Percentiles rank a stretch among this genome's conserved stretches.
Evolutionary conservation across 2,329 filamentous ascomycete species (phyloP).

Genomic region (Exophiala mesophila): DNA sequence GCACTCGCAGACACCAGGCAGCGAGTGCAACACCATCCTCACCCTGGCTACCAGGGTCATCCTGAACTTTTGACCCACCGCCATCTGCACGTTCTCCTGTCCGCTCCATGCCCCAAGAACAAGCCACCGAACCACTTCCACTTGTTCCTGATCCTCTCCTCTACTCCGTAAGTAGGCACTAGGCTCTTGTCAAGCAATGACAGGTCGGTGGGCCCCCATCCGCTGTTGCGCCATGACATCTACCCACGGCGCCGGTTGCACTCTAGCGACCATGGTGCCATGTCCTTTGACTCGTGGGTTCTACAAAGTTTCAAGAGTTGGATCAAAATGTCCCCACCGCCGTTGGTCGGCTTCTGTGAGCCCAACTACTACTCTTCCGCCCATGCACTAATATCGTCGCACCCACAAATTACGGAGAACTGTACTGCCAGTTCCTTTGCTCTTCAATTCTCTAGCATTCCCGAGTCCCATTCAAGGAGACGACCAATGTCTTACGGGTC

Average conservation of each 20-base stretch:
- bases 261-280: no score
- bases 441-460: background rate
- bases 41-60: conserved; percentile 7
- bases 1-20: conserved; percentile 8
- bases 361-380: no score
- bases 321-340: no score
- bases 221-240: conserved; percentile 18
- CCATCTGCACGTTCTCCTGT: conserved; percentile 1
- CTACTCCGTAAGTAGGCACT: no score
- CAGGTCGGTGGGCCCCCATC: conserved; percentile 3
- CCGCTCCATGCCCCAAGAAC: conserved; percentile 1
- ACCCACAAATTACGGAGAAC: background rate
- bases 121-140: background rate
- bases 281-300: no score
- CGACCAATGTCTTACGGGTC: no score
- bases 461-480: background rate
- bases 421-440: background rate
- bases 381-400: background rate
- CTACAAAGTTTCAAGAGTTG: no score
- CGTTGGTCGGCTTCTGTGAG: no score
- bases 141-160: background rate
- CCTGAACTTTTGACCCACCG: conserved; percentile 3
- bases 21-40: conserved; percentile 21
- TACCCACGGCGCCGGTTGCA: conserved; percentile 18
- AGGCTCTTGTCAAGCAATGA: no score